Base-by-base conservation (phyloP, 2,329 filamentous ascomycete species). In the Fusarium pininemorale region DNA sequence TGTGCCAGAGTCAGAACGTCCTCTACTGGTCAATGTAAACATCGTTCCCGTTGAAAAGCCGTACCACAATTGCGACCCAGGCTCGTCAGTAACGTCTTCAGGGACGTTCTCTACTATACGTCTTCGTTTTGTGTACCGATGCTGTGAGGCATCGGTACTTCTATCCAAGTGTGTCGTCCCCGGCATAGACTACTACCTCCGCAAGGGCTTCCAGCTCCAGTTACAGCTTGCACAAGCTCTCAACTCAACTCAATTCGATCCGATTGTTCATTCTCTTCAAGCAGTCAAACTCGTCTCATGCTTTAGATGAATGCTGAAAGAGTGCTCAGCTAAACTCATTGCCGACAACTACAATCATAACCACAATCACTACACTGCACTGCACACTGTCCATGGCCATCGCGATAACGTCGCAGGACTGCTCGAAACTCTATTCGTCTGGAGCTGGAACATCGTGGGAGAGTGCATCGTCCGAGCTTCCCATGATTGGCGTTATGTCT, bases 401-500 rank as follows among this genome's bases (percentile, higher is more conserved):
- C 64, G 32, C 66, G 59, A 64, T 75, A 44, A 60, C 67, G 13
- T 64, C 63, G n/a, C 28, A 50, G 28, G 44, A 61, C 55, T 65
- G 57, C 50, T 69, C 69, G 53, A 72, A 72, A 45, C 24, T 56
- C n/a, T 66, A 66, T 24, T 54, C 57, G 22, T 67, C 68, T 44
- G 63, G 69, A 41, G 26, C 56, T 63, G 45, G 38, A 35, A 63
- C 56, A 45, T 41, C 56, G 35, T 73, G 63, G 75, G 61, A 64
- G 56, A 62, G 63, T 39, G 44, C 59, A 35, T 44, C 70, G 38
- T 55, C 69, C 44, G 62, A 55, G 20, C 53, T 42, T 58, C 63
- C 69, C 58, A 77, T 77, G 72, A 69, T 70, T 59, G 63, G 55
- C 37, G 58, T 66, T 73, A 87, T 88, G 85, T 83, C 87, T 72